A percentile compares a stretch with the other conserved stretches of the same genome.
Conservation (phyloP, 106 monocot species). For the Allium cepa region DNA sequence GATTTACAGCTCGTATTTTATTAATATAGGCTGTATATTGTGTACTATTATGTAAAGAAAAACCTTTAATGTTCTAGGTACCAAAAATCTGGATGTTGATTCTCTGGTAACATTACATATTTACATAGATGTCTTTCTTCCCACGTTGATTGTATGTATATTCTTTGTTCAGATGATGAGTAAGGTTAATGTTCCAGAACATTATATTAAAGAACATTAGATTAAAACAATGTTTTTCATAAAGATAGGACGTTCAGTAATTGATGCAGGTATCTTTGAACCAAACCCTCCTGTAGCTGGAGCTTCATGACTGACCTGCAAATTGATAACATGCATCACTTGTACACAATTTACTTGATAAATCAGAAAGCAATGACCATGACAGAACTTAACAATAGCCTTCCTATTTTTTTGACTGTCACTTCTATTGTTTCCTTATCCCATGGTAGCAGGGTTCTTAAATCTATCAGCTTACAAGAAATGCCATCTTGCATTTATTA, state of each 20-base stretch:
- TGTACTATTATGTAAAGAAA: background rate
- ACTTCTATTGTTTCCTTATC: conserved; percentile 89
- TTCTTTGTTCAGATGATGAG: background rate
- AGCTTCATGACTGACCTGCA: conserved; percentile 97
- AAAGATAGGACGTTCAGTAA: conserved; percentile 34
- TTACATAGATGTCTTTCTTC: background rate
- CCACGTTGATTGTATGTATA: background rate
- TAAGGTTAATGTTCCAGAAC: background rate
- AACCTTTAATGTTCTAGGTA: background rate
- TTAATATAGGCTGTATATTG: too few relatives aligned
- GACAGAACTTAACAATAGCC: conserved; percentile 50
- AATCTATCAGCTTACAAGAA: conserved; percentile 91
- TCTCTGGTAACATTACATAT: background rate
- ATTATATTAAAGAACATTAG: too few relatives aligned
- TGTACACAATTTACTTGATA: background rate
- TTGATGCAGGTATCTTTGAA: conserved; percentile 90
- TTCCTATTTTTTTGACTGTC: conserved; percentile 86
- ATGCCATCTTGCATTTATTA: conserved; percentile 67
- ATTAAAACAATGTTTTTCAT: too few relatives aligned
- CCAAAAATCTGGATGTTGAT: background rate
- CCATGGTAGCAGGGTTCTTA: conserved; percentile 89
- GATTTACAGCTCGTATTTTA: too few relatives aligned
- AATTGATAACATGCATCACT: conserved; percentile 3
- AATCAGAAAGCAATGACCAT: background rate
- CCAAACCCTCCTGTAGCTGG: conserved; percentile 96